Evolutionary conservation across 2,329 filamentous ascomycete species (phyloP), one percentile per base, ranked within the genome.

Genomic region (Thielaviopsis punctulata): DNA sequence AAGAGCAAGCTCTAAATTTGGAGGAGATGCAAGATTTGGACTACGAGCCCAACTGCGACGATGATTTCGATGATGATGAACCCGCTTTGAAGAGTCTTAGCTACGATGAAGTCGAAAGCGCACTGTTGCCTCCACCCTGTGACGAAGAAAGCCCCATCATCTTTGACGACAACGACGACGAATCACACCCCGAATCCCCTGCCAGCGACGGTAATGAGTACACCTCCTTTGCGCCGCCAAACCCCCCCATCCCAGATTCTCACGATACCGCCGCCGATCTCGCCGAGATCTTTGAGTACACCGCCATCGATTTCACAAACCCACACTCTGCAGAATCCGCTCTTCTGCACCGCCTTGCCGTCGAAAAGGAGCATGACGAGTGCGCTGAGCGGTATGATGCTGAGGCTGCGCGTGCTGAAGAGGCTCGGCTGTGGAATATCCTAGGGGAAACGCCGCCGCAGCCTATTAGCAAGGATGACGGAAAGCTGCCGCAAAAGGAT

Each of bases 381-480:
- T 64, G 69, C 36, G 71, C 73, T 0, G 69, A 73, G 23, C 58
- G 61, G 3, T 55, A 63, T 13, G 73, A 76, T 55, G 61, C 62
- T 15, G 62, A 62, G 39, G 64, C 62, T 1, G 69, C 66, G 51
- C 63, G 63, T 44, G 58, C 62, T 22, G 71, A 70, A 27, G 73
- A 76, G 57, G 55, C 58, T 23, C 60, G 64, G 45, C 62, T 76
- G 63, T 75, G 73, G 73, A 58, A 61, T 9, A 53, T 73, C 15
- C 55, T 75, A 19, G 44, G 51, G 13, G 65, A 66, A 41, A 63
- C 61, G 58, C 59, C 62, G 27, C 67, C 69, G 2, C 67, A 66
- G 0, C 53, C 62, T 62, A 23, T 43, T 65, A 46, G 60, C 61
- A 7, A 60, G 18, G 24, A 48, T n/a, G 18, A 23, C 10, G 49